Evolutionary conservation across 2,329 filamentous ascomycete species (phyloP), one percentile per base, ranked within the genome.

Genomic region (Phoma sp.): DNA sequence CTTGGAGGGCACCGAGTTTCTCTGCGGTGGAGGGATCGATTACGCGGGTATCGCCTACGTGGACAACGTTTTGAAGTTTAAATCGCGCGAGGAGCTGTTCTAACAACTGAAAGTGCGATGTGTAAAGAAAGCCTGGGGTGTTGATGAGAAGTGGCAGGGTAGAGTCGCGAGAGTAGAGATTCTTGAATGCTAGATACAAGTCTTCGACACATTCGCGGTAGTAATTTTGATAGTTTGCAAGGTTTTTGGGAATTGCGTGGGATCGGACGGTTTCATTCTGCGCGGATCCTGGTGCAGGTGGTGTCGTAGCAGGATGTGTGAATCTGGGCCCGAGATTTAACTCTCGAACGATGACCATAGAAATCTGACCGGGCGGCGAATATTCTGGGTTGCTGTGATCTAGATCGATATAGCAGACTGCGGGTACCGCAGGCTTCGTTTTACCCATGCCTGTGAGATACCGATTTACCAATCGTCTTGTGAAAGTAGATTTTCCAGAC

Each of bases 301-400:
- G 59, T 26, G 61, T 38, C 2, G 64, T 52, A 5, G 52, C 28
- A 2, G 80, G 82, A 60, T 90, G 88, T 7, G 85, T 85, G 65
- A 90, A 93, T 0, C 88, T 80, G 1, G 88, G 84, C 0, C 85
- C 83, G 5, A 93, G 76, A 43, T 91, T 86, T 0, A 87, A 84
- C 25, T 80, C 74, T 1, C 77, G 78, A 10, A 92, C 74, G 23
- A 84, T 79, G 12, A 87, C 77, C 4, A 93, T 82, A 1, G 89
- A 90, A 17, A 93, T 67, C 12, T 88, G 86, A 0, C 90, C 90
- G 0, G 87, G 84, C 1, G 87, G 81, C 0, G 84, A 84, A 68
- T 89, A 92, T 67, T 93, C 90, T 2, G 90, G 89, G 65, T 92
- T 90, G 0, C 87, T 88, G 1, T 89, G 88, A 67, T 95, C 90